Conservation (phyloP, 345 rosid species). For the Citrus sinensis region DVS_A1.0 CM039168.1:6114001-6114500, state of each 20-base stretch:
- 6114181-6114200: conserved; percentile 30
- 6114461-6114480: too few species aligned
- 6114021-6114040: conserved; percentile 15
- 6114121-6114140: conserved; percentile 36
- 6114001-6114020: conserved; percentile 30
- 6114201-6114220: conserved; percentile 5
- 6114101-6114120: conserved; percentile 13
- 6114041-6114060: conserved; percentile 17
- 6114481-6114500: neutral
- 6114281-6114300: neutral
- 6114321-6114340: neutral
- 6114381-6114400: neutral
- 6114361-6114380: neutral
- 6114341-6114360: neutral
- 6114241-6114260: conserved; percentile 4
- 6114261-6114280: neutral
- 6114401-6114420: neutral
- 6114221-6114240: conserved; percentile 28
- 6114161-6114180: conserved; percentile 11
- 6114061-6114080: conserved; percentile 7
- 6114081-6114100: conserved; percentile 26
- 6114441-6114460: neutral
- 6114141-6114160: conserved; percentile 21
- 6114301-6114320: conserved; percentile 2
- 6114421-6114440: neutral